Percentiles rank a stretch among this genome's conserved stretches.
These are phyloP conservation scores for Metrosideros polymorpha DNA, from an alignment of 441 rosid genomes.

Conservation along the genomic window DNA sequence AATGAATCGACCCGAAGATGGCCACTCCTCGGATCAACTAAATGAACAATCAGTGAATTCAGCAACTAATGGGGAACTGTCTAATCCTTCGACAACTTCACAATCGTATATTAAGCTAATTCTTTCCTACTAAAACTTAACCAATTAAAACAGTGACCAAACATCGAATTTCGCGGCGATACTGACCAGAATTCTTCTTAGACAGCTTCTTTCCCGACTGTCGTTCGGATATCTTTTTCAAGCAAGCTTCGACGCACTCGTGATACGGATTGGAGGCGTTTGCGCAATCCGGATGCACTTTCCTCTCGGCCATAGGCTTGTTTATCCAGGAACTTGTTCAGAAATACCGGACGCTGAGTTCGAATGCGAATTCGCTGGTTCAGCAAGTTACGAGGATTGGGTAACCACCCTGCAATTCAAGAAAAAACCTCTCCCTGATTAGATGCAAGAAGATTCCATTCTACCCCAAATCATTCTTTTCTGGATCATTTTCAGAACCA, in stretches of 20 bases:
- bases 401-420: background rate
- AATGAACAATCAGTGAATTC: background rate
- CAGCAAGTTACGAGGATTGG: background rate
- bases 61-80: background rate
- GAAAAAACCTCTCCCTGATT: background rate
- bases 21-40: background rate
- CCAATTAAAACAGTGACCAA: background rate
- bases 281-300: slow-evolving; percentile 26
- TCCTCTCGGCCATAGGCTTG: slow-evolving; percentile 28
- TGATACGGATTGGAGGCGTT: slow-evolving; percentile 46
- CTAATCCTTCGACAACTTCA: background rate
- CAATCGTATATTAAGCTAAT: background rate
- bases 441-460: background rate
- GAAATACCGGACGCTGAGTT: background rate
- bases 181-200: slow-evolving; percentile 11
- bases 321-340: too few species aligned
- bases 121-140: background rate
- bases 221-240: slow-evolving; percentile 7
- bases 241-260: slow-evolving; percentile 57
- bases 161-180: background rate
- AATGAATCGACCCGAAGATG: background rate
- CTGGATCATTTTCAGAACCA: background rate
- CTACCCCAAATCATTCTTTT: background rate
- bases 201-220: slow-evolving; percentile 2
- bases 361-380: background rate